A percentile compares a stretch with the other conserved stretches of the same genome.
These are phyloP conservation scores for Pholiota conissans DNA, from an alignment of 768 basidiomycete species.

Conservation along the genomic window DNA sequence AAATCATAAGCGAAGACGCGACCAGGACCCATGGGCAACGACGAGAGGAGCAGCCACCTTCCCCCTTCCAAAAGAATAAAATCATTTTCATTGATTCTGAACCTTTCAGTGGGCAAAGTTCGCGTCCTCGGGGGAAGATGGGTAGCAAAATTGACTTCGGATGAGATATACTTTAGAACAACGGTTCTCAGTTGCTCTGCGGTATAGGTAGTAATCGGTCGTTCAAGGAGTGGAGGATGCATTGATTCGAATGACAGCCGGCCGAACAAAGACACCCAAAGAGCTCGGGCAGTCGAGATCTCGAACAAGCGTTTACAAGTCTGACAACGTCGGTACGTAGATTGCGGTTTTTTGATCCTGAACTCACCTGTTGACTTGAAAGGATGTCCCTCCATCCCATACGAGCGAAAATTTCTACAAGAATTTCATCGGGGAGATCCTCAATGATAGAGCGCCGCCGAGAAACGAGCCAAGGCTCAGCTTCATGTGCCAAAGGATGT, in stretches of 20 bases:
- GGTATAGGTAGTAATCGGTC: not conserved
- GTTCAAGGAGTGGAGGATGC: not conserved
- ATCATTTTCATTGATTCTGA: not conserved
- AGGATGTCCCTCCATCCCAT: not conserved
- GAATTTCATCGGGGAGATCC: not conserved
- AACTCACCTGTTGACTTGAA: not conserved
- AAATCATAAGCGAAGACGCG: not conserved
- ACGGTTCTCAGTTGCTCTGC: not conserved
- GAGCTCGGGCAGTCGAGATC: not conserved
- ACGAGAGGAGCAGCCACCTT: not conserved
- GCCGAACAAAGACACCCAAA: not conserved
- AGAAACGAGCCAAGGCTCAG: not conserved
- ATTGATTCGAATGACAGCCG: not conserved
- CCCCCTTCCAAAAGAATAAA: not conserved
- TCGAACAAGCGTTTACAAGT: not conserved
- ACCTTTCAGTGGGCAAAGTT: not conserved
- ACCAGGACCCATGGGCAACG: not conserved
- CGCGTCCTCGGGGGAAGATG: no score
- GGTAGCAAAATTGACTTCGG: not conserved
- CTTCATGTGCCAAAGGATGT: not conserved
- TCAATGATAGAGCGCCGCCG: not conserved
- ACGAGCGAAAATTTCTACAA: not conserved
- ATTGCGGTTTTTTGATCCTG: not conserved
- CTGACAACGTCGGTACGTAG: not conserved
- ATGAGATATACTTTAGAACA: not conserved